A percentile compares a stretch with the other conserved stretches of the same genome.
Conservation (phyloP, 2,329 filamentous ascomycete species). For the Lasiodiplodia gonubiensis region DNA sequence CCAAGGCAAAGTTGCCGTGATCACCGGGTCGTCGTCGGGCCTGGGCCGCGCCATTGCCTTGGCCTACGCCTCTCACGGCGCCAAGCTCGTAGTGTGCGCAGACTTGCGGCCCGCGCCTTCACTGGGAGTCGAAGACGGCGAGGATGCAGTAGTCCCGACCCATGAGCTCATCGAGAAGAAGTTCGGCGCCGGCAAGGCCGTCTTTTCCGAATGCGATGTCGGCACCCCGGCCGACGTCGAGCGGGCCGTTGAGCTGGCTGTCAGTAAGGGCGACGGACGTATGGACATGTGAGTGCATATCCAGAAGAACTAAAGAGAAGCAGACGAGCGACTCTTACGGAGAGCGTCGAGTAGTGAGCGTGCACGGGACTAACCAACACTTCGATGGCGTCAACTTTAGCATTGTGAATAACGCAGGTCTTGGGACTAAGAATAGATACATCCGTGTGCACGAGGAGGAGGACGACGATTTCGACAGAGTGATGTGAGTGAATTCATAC, state of each 20-base stretch:
- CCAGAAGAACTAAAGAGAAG: neutral
- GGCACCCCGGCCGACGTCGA: conserved; percentile 34
- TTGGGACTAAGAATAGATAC: conserved; percentile 36
- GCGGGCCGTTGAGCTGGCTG: conserved; percentile 35
- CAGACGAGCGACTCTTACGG: neutral
- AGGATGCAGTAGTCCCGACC: conserved; percentile 6
- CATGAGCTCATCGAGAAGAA: conserved; percentile 30
- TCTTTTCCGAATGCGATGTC: conserved; percentile 38
- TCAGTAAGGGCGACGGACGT: conserved; percentile 38
- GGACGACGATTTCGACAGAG: conserved; percentile 15
- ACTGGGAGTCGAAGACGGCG: neutral
- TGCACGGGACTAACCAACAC: neutral
- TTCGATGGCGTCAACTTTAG: neutral
- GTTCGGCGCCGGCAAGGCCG: conserved; percentile 24
- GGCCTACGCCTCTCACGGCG: conserved; percentile 30
- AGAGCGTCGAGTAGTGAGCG: neutral
- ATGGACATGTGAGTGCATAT: conserved; percentile 38
- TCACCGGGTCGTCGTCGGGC: conserved; percentile 43
- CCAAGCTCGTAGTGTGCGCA: conserved; percentile 33
- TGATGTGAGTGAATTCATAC: neutral
- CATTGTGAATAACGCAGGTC: conserved; percentile 46
- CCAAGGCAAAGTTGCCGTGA: conserved; percentile 36
- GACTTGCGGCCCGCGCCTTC: conserved; percentile 29
- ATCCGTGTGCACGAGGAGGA: conserved; percentile 18
- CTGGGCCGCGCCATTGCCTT: conserved; percentile 38